Evolutionary conservation across 2,329 filamentous ascomycete species (phyloP).

Genomic region (Juglanconis juglandina): DNA sequence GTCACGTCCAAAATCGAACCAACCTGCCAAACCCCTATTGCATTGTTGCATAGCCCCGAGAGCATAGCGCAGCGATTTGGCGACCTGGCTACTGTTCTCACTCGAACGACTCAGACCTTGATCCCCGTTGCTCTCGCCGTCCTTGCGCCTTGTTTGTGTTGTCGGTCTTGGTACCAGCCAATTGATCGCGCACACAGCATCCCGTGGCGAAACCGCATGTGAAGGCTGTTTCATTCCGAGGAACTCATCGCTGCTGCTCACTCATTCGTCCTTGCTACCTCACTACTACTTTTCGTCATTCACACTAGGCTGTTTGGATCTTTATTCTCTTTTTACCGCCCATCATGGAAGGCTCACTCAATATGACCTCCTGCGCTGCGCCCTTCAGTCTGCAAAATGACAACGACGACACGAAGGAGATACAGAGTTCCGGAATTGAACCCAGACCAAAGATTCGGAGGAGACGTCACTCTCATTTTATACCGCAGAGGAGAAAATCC

Average conservation of each 20-base stretch:
- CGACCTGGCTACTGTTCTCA: neutral
- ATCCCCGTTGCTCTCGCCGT: neutral
- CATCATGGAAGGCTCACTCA: constrained; percentile 7
- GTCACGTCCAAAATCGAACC: neutral
- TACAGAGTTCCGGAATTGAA: constrained; percentile 16
- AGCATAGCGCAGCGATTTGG: neutral
- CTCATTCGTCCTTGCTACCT: neutral
- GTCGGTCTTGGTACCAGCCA: neutral
- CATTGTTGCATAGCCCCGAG: neutral
- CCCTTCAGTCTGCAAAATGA: constrained; percentile 18
- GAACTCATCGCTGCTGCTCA: neutral
- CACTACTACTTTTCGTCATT: neutral
- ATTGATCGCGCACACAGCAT: neutral
- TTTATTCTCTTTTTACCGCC: neutral
- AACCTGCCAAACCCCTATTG: neutral
- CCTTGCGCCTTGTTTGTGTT: neutral
- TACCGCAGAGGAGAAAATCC: constrained; percentile 52
- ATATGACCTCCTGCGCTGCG: constrained; percentile 13
- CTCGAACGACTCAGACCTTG: neutral
- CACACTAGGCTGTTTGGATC: neutral
- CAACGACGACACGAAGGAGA: constrained; percentile 28
- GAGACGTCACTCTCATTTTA: constrained; percentile 56
- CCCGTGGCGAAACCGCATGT: neutral
- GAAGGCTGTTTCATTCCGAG: neutral
- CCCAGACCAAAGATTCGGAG: constrained; percentile 36